phyloP scores from a whole-genome alignment of 345 rosid species.

The Microthlaspi erraticum region DNA sequence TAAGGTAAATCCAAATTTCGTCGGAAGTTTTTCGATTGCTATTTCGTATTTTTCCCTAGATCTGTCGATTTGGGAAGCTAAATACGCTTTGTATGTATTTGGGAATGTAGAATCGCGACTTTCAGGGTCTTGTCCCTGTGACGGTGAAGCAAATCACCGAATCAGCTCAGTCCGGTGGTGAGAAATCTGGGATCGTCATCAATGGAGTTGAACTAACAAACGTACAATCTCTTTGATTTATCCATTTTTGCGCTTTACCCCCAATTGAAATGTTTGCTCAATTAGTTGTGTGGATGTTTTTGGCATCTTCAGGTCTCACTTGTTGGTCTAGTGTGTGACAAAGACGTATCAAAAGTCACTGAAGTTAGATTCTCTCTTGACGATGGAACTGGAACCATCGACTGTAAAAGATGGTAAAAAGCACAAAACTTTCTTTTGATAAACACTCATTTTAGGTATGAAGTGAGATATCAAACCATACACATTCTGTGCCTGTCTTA shows the following conservation, averaged over 20 bases:
- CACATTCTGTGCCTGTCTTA: too few species aligned
- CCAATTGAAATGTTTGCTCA: too few species aligned
- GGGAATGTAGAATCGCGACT: constrained; percentile 61
- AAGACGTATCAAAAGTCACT: constrained; percentile 61
- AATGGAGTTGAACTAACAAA: constrained; percentile 64
- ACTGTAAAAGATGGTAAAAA: constrained; percentile 78
- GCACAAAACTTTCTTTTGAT: neutral
- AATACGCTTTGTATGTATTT: neutral
- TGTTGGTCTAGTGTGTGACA: constrained; percentile 76
- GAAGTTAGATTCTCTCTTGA: constrained; percentile 73
- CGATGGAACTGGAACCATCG: constrained; percentile 88
- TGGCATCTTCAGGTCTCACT: constrained; percentile 59
- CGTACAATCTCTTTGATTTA: constrained; percentile 34
- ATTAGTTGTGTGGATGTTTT: neutral
- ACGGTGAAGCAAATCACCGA: constrained; percentile 89
- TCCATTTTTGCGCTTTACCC: too few species aligned
- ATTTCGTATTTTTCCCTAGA: neutral
- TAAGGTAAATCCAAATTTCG: constrained; percentile 43
- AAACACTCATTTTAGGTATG: neutral
- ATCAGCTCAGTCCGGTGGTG: constrained; percentile 75
- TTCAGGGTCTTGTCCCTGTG: constrained; percentile 69
- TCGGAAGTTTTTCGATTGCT: neutral
- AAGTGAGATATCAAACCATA: neutral
- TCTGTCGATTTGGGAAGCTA: neutral
- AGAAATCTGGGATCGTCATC: constrained; percentile 68